Conservation (phyloP, 139 green algal genomes). For the Chloropicon primus region DNA sequence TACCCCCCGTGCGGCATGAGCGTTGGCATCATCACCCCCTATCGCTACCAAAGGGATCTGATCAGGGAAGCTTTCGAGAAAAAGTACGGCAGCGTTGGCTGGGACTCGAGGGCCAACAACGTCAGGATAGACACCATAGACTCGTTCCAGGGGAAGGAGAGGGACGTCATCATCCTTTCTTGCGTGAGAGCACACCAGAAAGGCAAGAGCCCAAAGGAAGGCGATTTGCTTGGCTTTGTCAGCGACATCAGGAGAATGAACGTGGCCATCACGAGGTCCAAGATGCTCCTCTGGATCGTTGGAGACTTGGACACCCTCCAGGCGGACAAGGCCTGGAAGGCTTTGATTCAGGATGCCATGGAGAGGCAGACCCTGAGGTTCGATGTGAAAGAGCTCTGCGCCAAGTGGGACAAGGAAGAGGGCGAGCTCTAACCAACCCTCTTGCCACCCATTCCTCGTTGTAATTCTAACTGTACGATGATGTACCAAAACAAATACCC, state of each 20-base stretch:
- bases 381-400: not conserved
- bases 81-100: conserved; percentile 23
- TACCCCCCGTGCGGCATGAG: conserved; percentile 9
- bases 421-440: not conserved
- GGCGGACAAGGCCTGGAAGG: not conserved
- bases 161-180: conserved; percentile 84
- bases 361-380: not conserved
- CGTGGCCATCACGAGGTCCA: conserved; percentile 64
- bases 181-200: conserved; percentile 48
- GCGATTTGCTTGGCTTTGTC: conserved; percentile 49
- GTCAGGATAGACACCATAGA: conserved; percentile 83
- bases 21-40: conserved; percentile 78
- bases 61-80: conserved; percentile 42
- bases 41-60: conserved; percentile 53
- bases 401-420: not conserved
- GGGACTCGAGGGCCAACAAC: conserved; percentile 14
- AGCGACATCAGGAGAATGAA: conserved; percentile 67
- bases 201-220: not conserved
- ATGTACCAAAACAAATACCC: no score
- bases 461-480: no score
- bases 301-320: conserved; percentile 25
- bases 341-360: not conserved
- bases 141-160: conserved; percentile 80
- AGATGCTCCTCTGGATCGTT: conserved; percentile 60
- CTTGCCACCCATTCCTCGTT: not conserved